Percentiles rank a stretch among this genome's conserved stretches.
Evolutionary conservation across 108 stramenopile species (phyloP).

Genomic region (Stephanodiscus minutulus): DNA sequence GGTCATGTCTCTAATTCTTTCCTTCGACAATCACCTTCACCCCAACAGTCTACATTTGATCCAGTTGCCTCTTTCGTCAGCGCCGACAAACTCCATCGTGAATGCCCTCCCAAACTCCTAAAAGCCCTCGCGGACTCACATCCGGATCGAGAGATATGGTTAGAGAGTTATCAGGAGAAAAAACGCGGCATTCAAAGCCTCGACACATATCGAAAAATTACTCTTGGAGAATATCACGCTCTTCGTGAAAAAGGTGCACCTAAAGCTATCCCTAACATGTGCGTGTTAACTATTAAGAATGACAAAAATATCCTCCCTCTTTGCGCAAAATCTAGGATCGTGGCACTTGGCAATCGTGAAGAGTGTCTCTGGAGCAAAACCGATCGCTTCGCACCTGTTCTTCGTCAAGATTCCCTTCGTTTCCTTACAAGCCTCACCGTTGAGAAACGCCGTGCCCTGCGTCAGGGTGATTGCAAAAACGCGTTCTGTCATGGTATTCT

Average conservation of each 20-base stretch:
- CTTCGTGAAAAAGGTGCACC: slow-evolving; percentile 6
- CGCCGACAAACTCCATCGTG: too few relatives aligned
- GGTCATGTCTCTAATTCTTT: too few relatives aligned
- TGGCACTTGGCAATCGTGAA: slow-evolving; percentile 24
- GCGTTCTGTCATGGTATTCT: slow-evolving; percentile 25
- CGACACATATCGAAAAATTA: not conserved
- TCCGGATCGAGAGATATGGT: slow-evolving; percentile 2
- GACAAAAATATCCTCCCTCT: not conserved
- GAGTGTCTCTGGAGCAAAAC: slow-evolving; percentile 7
- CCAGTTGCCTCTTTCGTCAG: too few relatives aligned
- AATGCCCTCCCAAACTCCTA: too few relatives aligned
- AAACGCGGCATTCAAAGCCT: not conserved
- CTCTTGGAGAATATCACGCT: slow-evolving; percentile 2
- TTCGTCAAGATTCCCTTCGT: too few relatives aligned
- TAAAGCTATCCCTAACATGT: slow-evolving; percentile 12
- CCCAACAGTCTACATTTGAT: too few relatives aligned
- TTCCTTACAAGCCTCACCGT: too few relatives aligned
- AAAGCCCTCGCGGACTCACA: too few relatives aligned
- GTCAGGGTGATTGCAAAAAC: slow-evolving; percentile 31
- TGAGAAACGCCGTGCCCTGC: not conserved
- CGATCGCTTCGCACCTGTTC: slow-evolving; percentile 3
- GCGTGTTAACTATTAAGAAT: not conserved
- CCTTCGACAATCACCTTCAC: too few relatives aligned
- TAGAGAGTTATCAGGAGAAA: slow-evolving; percentile 8
- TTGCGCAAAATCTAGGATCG: slow-evolving; percentile 23